Conservation (phyloP, 495 filamentous ascomycete species). For the Jackrogersella minutella region DNA sequence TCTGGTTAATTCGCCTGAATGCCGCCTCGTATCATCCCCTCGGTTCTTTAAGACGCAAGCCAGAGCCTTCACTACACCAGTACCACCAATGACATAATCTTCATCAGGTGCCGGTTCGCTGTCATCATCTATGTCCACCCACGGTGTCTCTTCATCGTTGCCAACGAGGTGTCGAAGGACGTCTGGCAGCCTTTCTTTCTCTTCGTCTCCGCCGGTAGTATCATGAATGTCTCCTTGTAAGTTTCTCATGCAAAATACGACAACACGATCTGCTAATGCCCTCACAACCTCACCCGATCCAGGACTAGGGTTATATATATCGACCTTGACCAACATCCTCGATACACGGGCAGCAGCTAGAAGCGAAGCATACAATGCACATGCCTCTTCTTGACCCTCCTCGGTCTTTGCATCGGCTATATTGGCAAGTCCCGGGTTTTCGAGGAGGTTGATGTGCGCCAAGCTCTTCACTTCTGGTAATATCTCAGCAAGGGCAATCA, state of each 20-base stretch:
- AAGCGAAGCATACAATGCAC: slow-evolving; percentile 89
- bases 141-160: slow-evolving; percentile 66
- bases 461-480: slow-evolving; percentile 83
- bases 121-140: slow-evolving; percentile 64
- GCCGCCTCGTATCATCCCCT: slow-evolving; percentile 61
- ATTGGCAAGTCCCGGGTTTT: slow-evolving; percentile 75
- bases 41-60: slow-evolving; percentile 87
- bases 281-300: slow-evolving; percentile 88
- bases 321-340: slow-evolving; percentile 82
- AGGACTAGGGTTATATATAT: slow-evolving; percentile 84
- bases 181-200: slow-evolving; percentile 58
- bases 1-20: slow-evolving; percentile 53
- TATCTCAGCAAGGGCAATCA: slow-evolving; percentile 87
- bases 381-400: slow-evolving; percentile 86
- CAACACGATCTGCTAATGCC: slow-evolving; percentile 89
- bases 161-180: slow-evolving; percentile 64
- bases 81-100: slow-evolving; percentile 95
- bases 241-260: slow-evolving; percentile 92
- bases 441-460: slow-evolving; percentile 86
- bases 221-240: slow-evolving; percentile 67
- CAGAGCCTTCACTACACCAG: slow-evolving; percentile 92
- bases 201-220: slow-evolving; percentile 39
- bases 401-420: slow-evolving; percentile 75
- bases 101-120: slow-evolving; percentile 83
- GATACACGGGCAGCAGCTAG: slow-evolving; percentile 89